A percentile compares a stretch with the other conserved stretches of the same genome.
phyloP scores from a whole-genome alignment of 2,329 filamentous ascomycete genomes.

The Colletotrichum melonis region DNA sequence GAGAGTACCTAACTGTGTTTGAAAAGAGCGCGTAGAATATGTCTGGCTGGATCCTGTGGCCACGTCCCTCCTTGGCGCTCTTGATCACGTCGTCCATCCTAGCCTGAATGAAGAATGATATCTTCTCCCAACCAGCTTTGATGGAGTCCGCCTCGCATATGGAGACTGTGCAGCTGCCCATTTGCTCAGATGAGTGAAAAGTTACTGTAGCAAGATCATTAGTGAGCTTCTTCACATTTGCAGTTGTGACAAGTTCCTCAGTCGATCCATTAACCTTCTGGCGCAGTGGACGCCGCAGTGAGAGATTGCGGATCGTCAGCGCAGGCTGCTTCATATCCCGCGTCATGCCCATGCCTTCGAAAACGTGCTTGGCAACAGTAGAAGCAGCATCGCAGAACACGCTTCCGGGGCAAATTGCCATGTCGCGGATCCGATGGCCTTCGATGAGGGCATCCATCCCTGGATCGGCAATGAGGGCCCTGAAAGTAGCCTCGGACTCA shows the following conservation, averaged over 20 bases:
- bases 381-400: slow-evolving; percentile 7
- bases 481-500: background rate
- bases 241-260: background rate
- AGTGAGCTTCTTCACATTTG: background rate
- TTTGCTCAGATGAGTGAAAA: background rate
- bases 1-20: too few species aligned
- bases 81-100: background rate
- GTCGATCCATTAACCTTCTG: background rate
- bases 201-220: background rate
- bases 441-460: slow-evolving; percentile 5
- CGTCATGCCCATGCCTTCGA: background rate
- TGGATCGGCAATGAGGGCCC: background rate
- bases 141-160: background rate
- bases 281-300: background rate
- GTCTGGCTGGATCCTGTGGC: too few species aligned
- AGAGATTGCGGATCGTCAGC: background rate
- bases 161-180: background rate
- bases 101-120: background rate
- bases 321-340: background rate
- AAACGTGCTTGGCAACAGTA: background rate
- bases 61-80: too few species aligned
- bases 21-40: too few species aligned
- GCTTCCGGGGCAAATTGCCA: background rate
- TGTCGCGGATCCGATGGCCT: slow-evolving; percentile 6
- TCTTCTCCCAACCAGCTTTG: background rate